Base-by-base conservation (phyloP, 345 rosid species). In the Bretschneidera sinensis region DNA sequence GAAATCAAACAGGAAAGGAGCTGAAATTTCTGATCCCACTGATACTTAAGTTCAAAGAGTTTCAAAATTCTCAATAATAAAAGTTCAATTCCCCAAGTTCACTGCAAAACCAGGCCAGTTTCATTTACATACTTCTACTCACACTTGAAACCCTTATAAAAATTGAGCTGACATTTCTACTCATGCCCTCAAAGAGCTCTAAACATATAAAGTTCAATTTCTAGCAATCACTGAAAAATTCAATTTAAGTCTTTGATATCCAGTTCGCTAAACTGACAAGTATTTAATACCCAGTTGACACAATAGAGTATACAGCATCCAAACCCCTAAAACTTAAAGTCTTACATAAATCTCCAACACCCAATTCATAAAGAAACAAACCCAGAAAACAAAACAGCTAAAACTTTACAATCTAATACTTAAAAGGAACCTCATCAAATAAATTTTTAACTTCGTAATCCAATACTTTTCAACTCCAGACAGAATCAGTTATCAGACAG, bases 351-450 rank as follows among this genome's bases (percentile, higher is more conserved):
- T 0, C 15, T 24, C 39, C 25, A 51, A 58, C 16, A 61, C 71
- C 67, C 64, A 70, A 39, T 55, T 67, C 70, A 57, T 53, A 65
- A 56, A 1, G 64, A 70, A 64, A 6, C 59, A 25, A 72, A 60
- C 50, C 71, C 64, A 55, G 21, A 20, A 0, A 58, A 23, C 10
- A 55, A 57, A 69, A 33, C 24, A 43, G 20, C 55, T 34, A 18
- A 62, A 61, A 57, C 55, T 60, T 39, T 14, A 11, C 45, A 39
- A 5, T 39, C 45, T 13, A 11, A 5, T n/a, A 39, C 45, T 39
- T 7, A 39, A 39, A 39, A 39, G 15, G 35, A 31, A 31, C 6
- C 4, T 4, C 6, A 31, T 31, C 35, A 31, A 39, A 7, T 39
- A 39, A 4, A 5, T 14, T 1, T 31, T 39, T 13, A 39, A 39